Base-by-base conservation (phyloP, 169 alveolate genomes). In the Cryptosporidium parvum region DNA sequence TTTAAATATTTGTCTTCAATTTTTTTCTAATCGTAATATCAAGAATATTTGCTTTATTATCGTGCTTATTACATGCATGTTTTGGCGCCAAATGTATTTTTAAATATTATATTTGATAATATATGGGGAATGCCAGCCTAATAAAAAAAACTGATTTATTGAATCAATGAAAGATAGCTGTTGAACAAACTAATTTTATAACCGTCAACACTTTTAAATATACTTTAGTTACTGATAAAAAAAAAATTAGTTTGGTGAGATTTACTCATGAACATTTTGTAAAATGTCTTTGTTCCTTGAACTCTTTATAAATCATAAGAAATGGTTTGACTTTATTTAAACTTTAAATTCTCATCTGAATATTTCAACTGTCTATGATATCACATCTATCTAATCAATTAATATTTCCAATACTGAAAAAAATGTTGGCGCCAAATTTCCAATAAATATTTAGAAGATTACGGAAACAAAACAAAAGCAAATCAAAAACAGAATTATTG, bases 1-100 rank as follows among this genome's bases (percentile, higher is more conserved):
- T 26, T 56, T 56, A 9, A 53, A 53, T 8, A 0, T 53, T 53
- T 23, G 14, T 18, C 29, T 16, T 14, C 14, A 12, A 8, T 12
- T 8, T 21, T 48, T 16, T 48, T 14, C n/a, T 16, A 48, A n/a
- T 48, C n/a, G 0, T 48, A 2, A 48, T 21, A n/a, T 48, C 21
- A 3, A 10, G 18, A 16, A 56, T 35, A 3, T 23, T 21, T 26
- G 18, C 1, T 29, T 37, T 56, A 2, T 56, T n/a, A 9, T 56
- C 31, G 67, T 56, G 18, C 5, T 3, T 7, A 56, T 31, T 56
- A 56, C 67, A 56, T 56, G 67, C 67, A n/a, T 9, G 14, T 0
- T 7, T 21, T 23, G 67, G 67, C 67, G 67, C 67, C 37, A 56
- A 35, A 48, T 48, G 56, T 48, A 48, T 48, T 44, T 44, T 44